A percentile compares a stretch with the other conserved stretches of the same genome.
Conservation (phyloP, 75 land plant species). For the Selaginella tamariscina region DNA sequence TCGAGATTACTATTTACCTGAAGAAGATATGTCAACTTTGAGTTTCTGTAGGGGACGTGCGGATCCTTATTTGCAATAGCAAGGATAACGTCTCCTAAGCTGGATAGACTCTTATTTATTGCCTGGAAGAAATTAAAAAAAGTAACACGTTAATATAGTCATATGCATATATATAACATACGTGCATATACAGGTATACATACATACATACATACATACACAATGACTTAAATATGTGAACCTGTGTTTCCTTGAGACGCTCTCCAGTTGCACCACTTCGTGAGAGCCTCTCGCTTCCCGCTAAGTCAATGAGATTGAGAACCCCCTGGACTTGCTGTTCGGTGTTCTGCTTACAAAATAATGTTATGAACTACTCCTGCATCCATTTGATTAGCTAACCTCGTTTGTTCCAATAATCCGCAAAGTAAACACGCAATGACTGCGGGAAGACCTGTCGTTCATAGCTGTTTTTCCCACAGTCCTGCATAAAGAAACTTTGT, state of each 20-base stretch:
- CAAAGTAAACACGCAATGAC: slow-evolving; percentile 92
- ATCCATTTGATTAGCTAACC: slow-evolving; percentile 26
- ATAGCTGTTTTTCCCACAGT: slow-evolving; percentile 83
- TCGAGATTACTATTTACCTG: slow-evolving; percentile 49
- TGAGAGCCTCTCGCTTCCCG: slow-evolving; percentile 94
- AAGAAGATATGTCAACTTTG: slow-evolving; percentile 84
- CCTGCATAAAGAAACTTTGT: slow-evolving; percentile 23
- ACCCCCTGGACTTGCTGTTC: slow-evolving; percentile 92
- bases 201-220: too few relatives aligned
- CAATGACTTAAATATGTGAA: too few relatives aligned
- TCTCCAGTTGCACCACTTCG: slow-evolving; percentile 90
- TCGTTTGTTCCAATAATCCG: slow-evolving; percentile 74
- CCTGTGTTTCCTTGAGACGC: slow-evolving; percentile 84
- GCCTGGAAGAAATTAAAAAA: slow-evolving; percentile 44
- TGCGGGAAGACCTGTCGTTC: slow-evolving; percentile 93
- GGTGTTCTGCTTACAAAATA: slow-evolving; percentile 37
- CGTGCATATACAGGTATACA: too few relatives aligned
- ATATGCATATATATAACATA: neutral
- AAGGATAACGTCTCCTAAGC: slow-evolving; percentile 79
- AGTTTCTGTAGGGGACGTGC: slow-evolving; percentile 78
- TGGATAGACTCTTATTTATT: slow-evolving; percentile 77
- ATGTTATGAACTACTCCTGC: neutral
- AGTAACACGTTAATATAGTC: neutral
- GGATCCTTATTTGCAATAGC: slow-evolving; percentile 78
- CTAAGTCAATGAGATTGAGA: slow-evolving; percentile 84